Percentiles rank a stretch among this genome's conserved stretches.
Conservation (phyloP, 2,329 filamentous ascomycete genomes). For the Talaromyces piceae region DNA sequence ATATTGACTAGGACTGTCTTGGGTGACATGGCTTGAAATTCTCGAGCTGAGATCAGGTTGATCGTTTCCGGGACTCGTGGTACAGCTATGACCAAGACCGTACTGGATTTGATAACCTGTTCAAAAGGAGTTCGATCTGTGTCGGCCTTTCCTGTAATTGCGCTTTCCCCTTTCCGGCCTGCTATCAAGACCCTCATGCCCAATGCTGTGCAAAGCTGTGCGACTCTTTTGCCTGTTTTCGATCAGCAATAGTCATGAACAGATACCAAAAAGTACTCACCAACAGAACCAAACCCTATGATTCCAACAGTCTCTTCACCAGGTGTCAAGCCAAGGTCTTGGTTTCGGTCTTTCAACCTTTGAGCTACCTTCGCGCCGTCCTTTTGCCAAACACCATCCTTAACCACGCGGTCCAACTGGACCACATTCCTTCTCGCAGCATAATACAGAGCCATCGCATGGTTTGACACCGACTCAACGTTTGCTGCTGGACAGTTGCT, state of each 20-base stretch:
- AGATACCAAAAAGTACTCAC: slow-evolving; percentile 17
- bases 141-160: slow-evolving; percentile 4
- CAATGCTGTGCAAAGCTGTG: slow-evolving; percentile 36
- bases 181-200: slow-evolving; percentile 45
- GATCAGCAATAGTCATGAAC: neutral
- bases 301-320: slow-evolving; percentile 44
- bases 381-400: slow-evolving; percentile 34
- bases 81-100: slow-evolving; percentile 25
- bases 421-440: slow-evolving; percentile 38
- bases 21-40: slow-evolving; percentile 39
- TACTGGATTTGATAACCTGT: slow-evolving; percentile 21
- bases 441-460: slow-evolving; percentile 46
- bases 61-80: slow-evolving; percentile 25
- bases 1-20: slow-evolving; percentile 44
- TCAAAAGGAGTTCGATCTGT: slow-evolving; percentile 21
- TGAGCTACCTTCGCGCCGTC: slow-evolving; percentile 29
- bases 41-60: slow-evolving; percentile 28
- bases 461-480: slow-evolving; percentile 42
- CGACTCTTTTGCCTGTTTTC: slow-evolving; percentile 34
- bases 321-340: slow-evolving; percentile 37
- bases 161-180: slow-evolving; percentile 34
- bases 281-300: slow-evolving; percentile 44
- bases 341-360: slow-evolving; percentile 17
- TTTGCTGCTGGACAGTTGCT: slow-evolving; percentile 43
- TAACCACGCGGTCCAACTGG: slow-evolving; percentile 28